phyloP scores from a whole-genome alignment of 306 rosid species.

The Cicer judaicum region DNA sequence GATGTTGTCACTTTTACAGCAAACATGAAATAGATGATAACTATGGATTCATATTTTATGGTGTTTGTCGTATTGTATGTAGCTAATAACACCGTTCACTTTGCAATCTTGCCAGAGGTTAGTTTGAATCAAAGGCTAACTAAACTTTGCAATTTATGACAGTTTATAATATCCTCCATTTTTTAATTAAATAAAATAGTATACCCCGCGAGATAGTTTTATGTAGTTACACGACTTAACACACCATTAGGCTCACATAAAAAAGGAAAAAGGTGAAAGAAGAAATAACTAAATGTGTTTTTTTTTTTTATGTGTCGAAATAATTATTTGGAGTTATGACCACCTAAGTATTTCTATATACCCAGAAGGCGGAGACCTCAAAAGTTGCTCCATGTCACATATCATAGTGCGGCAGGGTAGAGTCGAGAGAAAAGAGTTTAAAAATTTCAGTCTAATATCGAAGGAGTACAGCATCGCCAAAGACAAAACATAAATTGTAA shows the following conservation, averaged over 20 bases:
- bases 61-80: background rate
- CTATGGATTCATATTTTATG: conserved; percentile 22
- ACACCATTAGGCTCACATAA: too few relatives aligned
- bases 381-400: background rate
- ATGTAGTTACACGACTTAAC: too few relatives aligned
- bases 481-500: too few relatives aligned
- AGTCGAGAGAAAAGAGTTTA: background rate
- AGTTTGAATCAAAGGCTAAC: conserved; percentile 8
- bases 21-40: conserved; percentile 30
- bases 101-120: background rate
- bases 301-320: too few relatives aligned
- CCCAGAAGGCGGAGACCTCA: background rate
- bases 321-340: too few relatives aligned
- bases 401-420: background rate
- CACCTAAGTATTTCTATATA: background rate
- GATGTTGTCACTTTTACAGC: conserved; percentile 30
- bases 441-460: too few relatives aligned
- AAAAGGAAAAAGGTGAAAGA: too few relatives aligned
- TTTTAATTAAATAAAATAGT: background rate
- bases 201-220: too few relatives aligned
- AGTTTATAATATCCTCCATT: background rate
- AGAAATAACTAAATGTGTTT: too few relatives aligned
- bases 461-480: too few relatives aligned
- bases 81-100: background rate
- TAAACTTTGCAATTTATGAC: background rate